Evolutionary conservation across 345 rosid genomes (phyloP).

Genomic region (Arabidopsis arenosa): DNA sequence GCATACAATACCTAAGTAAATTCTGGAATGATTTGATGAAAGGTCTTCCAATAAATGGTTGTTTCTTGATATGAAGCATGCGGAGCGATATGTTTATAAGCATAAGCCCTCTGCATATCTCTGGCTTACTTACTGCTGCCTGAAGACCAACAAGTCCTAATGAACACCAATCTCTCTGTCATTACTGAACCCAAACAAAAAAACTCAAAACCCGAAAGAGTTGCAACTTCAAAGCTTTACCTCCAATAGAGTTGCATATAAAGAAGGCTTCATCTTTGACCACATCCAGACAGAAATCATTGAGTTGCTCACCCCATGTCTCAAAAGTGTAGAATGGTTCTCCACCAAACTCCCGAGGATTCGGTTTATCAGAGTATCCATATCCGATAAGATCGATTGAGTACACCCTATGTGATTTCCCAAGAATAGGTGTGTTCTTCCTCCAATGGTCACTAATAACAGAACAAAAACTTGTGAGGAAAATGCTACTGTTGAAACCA

Average conservation of each 20-base stretch:
- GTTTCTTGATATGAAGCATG: conserved; percentile 86
- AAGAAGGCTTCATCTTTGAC: conserved; percentile 85
- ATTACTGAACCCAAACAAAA: conserved; percentile 7
- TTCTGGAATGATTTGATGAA: conserved; percentile 79
- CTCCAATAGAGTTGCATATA: conserved; percentile 94
- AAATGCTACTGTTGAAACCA: not conserved
- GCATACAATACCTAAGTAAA: conserved; percentile 63
- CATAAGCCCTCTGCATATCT: conserved; percentile 69
- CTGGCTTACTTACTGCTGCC: conserved; percentile 76
- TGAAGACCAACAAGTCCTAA: conserved; percentile 92
- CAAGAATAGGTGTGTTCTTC: conserved; percentile 80
- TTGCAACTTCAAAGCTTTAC: conserved; percentile 47
- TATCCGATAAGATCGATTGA: conserved; percentile 91
- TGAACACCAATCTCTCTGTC: conserved; percentile 26
- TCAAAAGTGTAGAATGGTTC: conserved; percentile 79
- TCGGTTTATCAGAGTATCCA: conserved; percentile 92
- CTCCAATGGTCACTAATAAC: conserved; percentile 82
- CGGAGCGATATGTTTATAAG: conserved; percentile 81
- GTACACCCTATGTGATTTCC: conserved; percentile 71
- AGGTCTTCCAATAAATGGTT: conserved; percentile 79
- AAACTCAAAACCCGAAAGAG: conserved; percentile 1
- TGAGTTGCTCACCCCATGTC: conserved; percentile 86
- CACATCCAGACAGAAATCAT: conserved; percentile 69
- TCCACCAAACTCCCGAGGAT: conserved; percentile 66
- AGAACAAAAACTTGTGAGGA: conserved; percentile 4